Evolutionary conservation across 139 green algal genomes (phyloP).

Genomic region (Chlorella sp.): DNA sequence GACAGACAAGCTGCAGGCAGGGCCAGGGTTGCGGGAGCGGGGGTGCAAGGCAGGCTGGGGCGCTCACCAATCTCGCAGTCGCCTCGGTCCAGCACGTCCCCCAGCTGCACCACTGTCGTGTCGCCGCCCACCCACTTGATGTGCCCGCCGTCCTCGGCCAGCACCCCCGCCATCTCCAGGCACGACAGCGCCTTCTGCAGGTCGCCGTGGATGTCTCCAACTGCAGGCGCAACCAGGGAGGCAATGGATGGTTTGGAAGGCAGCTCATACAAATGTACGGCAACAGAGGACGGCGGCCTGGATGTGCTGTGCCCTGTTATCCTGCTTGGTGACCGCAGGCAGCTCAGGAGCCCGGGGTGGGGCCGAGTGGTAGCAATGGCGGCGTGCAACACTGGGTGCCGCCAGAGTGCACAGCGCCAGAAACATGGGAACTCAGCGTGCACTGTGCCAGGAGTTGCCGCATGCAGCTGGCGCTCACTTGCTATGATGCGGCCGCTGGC

Average conservation of each 20-base stretch:
- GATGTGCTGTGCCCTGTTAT: too few species aligned
- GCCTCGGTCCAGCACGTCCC: constrained; percentile 91
- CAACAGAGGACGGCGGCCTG: too few species aligned
- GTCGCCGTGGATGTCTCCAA: constrained; percentile 94
- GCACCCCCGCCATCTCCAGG: constrained; percentile 78
- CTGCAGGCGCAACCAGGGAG: constrained; percentile 47
- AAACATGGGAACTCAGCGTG: not conserved
- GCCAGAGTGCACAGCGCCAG: too few species aligned
- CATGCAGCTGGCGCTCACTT: constrained; percentile 54
- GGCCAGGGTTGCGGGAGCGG: not conserved
- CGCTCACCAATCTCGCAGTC: constrained; percentile 86
- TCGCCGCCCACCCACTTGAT: constrained; percentile 82
- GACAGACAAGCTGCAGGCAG: not conserved
- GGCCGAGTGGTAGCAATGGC: too few species aligned
- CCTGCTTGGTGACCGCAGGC: not conserved
- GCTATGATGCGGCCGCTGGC: constrained; percentile 81
- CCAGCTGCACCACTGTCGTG: constrained; percentile 90
- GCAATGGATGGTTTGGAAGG: not conserved
- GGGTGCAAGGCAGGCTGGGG: not conserved
- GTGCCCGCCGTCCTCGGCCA: constrained; percentile 55
- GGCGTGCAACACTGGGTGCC: too few species aligned
- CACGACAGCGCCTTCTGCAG: constrained; percentile 79
- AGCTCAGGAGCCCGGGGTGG: not conserved
- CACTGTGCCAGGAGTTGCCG: not conserved
- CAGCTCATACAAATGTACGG: too few species aligned